Base-by-base conservation (phyloP, 192 early-diverging fungal species). In the Anaeromyces robustus region DNA sequence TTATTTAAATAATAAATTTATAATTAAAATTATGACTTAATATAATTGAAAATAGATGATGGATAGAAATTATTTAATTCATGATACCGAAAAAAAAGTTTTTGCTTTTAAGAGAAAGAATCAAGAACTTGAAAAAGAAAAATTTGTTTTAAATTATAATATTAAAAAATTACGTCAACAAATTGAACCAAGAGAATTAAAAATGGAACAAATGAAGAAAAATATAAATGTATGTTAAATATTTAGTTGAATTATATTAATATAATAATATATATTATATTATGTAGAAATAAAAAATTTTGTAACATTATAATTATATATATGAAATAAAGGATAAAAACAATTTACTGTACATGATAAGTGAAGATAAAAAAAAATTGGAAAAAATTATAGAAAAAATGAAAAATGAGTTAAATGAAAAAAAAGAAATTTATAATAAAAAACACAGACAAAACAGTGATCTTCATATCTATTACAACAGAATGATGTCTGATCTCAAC, bases 91-190 rank as follows among this genome's bases (percentile, higher is more conserved):
- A 31, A 90, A 90, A 79, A 85, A 88, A 29, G 89, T 90, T 79
- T 89, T 86, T 79, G 87, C 88, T 77, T 77, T 90, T 11, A 86
- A 88, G 78, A 90, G 89, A 79, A 90, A 89, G 59, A 90, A 90
- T 78, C 88, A 90, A 79, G 87, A 90, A 79, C 84, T 90, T 29
- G 89, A 90, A 83, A 90, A 90, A 83, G 89, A 88, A 83, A 90
- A 90, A 80, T 90, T 89, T 82, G 89, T 90, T 6, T 82, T 90
- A 31, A 88, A 90, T 78, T 90, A 88, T 80, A 90, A 90, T 80
- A 90, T 89, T 43, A 79, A 86, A 26, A 88, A 90, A 81, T 80
- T 90, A 22, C 82, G 85, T 29, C 89, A 90, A 81, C 88, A 90
- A 78, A 84, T 89, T 39, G 87, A 90, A 78, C 89, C 89, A 68